Conservation (phyloP, 2,329 filamentous ascomycete genomes). For the Ustilaginoidea virens region DNA sequence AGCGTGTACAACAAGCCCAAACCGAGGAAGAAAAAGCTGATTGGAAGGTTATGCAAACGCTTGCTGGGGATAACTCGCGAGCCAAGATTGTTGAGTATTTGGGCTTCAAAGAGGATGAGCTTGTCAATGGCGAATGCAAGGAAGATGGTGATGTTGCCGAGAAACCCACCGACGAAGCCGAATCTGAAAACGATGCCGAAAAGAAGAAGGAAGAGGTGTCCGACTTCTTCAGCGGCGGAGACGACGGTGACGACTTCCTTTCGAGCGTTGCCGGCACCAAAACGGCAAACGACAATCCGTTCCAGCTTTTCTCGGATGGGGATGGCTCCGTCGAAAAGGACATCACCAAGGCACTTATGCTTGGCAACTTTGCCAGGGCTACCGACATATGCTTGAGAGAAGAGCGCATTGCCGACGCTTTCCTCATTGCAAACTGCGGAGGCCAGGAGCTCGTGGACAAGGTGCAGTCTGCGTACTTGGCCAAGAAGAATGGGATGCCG, state of each 20-base stretch:
- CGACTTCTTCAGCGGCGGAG: slow-evolving; percentile 58
- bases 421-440: slow-evolving; percentile 94
- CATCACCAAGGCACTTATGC: slow-evolving; percentile 75
- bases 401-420: slow-evolving; percentile 84
- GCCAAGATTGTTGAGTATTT: slow-evolving; percentile 78
- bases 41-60: slow-evolving; percentile 85
- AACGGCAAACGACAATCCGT: slow-evolving; percentile 83
- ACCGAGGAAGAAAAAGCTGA: slow-evolving; percentile 89
- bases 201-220: slow-evolving; percentile 49
- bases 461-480: slow-evolving; percentile 81
- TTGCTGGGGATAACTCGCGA: slow-evolving; percentile 74
- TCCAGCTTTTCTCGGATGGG: slow-evolving; percentile 72
- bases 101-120: slow-evolving; percentile 58
- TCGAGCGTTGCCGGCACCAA: slow-evolving; percentile 75
- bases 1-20: slow-evolving; percentile 57
- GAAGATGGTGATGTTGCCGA: slow-evolving; percentile 11
- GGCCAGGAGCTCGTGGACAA: slow-evolving; percentile 89
- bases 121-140: slow-evolving; percentile 30
- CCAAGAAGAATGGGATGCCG: slow-evolving; percentile 64
- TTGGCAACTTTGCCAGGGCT: slow-evolving; percentile 82
- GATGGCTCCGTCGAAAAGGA: slow-evolving; percentile 72
- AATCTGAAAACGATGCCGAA: slow-evolving; percentile 14
- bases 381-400: slow-evolving; percentile 80
- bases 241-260: slow-evolving; percentile 70
- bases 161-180: slow-evolving; percentile 13